phyloP scores from a whole-genome alignment of 257 asterid genomes.

The Leptodermis oblonga region DNA sequence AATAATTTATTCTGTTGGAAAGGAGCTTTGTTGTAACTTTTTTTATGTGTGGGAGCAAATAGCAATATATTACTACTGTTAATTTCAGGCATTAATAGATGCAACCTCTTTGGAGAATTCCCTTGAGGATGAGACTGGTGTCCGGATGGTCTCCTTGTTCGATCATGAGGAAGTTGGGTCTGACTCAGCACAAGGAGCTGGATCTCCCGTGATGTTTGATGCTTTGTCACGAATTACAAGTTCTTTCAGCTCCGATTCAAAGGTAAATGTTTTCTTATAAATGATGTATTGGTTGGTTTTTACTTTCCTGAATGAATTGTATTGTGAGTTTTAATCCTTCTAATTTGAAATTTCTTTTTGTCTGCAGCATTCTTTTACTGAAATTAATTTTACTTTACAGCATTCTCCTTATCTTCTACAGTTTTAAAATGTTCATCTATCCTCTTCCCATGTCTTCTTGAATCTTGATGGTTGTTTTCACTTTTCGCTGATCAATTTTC shows the following conservation, averaged over 20 bases:
- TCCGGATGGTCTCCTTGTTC: constrained; percentile 90
- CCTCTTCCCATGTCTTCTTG: neutral
- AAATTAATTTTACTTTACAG: neutral
- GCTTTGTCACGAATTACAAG: constrained; percentile 79
- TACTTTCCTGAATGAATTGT: neutral
- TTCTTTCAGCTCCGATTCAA: constrained; percentile 66
- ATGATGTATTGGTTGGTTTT: neutral
- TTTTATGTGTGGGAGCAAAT: neutral
- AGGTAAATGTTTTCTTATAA: constrained; percentile 37
- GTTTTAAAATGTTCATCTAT: neutral
- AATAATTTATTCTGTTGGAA: neutral
- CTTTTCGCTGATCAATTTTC: neutral
- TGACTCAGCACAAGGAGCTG: constrained; percentile 96
- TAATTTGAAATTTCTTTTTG: neutral
- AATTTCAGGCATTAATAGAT: constrained; percentile 83
- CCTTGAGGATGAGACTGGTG: constrained; percentile 74
- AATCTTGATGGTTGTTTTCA: neutral
- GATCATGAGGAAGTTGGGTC: constrained; percentile 99
- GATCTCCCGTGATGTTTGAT: constrained; percentile 86
- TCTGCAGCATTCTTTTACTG: neutral
- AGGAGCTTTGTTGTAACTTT: no score
- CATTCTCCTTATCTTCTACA: neutral
- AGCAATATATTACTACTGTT: constrained; percentile 3
- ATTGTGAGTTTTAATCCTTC: neutral
- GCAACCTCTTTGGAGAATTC: constrained; percentile 60